Evolutionary conservation across 345 rosid species (phyloP).

Genomic region (Citrus medica): DNA sequence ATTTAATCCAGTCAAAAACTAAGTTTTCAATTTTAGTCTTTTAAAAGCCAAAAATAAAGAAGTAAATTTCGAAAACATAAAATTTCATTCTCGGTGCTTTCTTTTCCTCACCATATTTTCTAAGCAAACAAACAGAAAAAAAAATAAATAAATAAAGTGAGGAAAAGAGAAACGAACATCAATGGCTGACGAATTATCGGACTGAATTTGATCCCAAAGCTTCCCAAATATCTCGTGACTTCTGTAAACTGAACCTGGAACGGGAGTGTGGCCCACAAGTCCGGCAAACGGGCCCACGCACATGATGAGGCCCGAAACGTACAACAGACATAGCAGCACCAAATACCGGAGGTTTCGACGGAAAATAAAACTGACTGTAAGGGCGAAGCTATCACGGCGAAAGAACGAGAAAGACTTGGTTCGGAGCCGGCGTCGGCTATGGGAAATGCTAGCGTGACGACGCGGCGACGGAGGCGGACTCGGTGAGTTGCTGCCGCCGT

Average conservation of each 20-base stretch:
- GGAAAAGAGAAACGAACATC: slow-evolving; percentile 35
- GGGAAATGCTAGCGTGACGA: slow-evolving; percentile 40
- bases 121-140: slow-evolving; percentile 8
- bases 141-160: not conserved
- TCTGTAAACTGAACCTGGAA: slow-evolving; percentile 78
- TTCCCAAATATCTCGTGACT: slow-evolving; percentile 66
- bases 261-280: slow-evolving; percentile 38
- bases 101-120: not conserved
- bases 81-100: not conserved
- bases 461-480: slow-evolving; percentile 73
- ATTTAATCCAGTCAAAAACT: not conserved
- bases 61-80: not conserved
- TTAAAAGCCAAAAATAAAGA: not conserved
- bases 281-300: slow-evolving; percentile 81
- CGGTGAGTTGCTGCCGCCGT: slow-evolving; percentile 51
- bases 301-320: slow-evolving; percentile 70
- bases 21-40: not conserved
- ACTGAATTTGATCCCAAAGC: slow-evolving; percentile 65
- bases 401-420: slow-evolving; percentile 48
- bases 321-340: slow-evolving; percentile 55
- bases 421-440: slow-evolving; percentile 56
- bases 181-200: slow-evolving; percentile 64
- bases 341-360: slow-evolving; percentile 64
- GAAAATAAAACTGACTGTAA: slow-evolving; percentile 39
- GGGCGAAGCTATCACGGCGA: slow-evolving; percentile 30